phyloP scores from a whole-genome alignment of 441 rosid genomes.

The Cnidoscolus chayamansa region DNA sequence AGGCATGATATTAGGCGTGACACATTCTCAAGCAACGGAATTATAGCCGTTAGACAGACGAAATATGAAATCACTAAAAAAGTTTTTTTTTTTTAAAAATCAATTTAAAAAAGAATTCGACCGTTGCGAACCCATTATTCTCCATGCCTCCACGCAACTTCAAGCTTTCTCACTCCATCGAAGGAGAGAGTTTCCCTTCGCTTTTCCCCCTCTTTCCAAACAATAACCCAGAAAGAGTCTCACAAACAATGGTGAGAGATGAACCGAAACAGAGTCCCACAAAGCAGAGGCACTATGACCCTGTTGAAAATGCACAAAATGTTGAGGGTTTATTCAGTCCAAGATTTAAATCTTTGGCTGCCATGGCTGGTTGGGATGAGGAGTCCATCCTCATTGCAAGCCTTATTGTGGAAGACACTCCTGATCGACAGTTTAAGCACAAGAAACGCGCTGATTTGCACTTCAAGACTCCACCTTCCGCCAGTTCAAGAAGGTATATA shows the following conservation, averaged over 20 bases:
- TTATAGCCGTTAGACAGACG: slow-evolving; percentile 36
- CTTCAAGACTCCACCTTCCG: slow-evolving; percentile 63
- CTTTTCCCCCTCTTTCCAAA: slow-evolving; percentile 18
- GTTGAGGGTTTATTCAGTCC: slow-evolving; percentile 60
- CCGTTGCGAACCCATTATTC: slow-evolving; percentile 39
- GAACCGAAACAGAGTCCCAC: slow-evolving; percentile 31
- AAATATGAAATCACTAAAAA: background rate
- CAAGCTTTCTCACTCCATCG: background rate
- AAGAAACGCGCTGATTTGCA: slow-evolving; percentile 51
- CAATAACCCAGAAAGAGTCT: slow-evolving; percentile 2
- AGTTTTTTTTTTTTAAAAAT: background rate
- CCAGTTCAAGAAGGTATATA: slow-evolving; percentile 63
- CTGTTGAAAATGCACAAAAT: slow-evolving; percentile 25
- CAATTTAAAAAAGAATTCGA: slow-evolving; percentile 30
- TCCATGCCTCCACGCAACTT: background rate
- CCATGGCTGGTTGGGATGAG: slow-evolving; percentile 99
- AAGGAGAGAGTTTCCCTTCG: background rate
- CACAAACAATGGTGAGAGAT: slow-evolving; percentile 39
- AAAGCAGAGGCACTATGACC: slow-evolving; percentile 29
- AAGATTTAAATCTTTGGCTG: slow-evolving; percentile 79
- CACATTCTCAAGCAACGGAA: background rate
- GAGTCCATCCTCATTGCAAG: slow-evolving; percentile 72
- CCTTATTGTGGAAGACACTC: slow-evolving; percentile 84
- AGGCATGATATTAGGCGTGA: too few species aligned
- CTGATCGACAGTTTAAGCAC: slow-evolving; percentile 57